phyloP scores from a whole-genome alignment of 2,329 filamentous ascomycete genomes.

The Emydomyces testavorans region DNA sequence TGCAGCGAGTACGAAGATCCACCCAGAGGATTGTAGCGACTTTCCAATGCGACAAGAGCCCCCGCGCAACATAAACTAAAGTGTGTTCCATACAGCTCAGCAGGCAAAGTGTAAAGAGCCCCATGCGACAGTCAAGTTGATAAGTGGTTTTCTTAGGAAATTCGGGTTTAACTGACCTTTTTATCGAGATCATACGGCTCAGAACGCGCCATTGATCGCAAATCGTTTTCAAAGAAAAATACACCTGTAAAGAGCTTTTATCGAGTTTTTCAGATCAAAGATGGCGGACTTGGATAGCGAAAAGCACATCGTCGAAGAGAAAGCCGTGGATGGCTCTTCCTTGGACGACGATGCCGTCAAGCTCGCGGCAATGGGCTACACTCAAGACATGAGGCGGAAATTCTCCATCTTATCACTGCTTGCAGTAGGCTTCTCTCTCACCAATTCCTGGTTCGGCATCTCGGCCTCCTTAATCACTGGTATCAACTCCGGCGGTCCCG shows the following conservation, averaged over 20 bases:
- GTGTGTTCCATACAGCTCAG: constrained; percentile 1
- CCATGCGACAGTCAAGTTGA: constrained; percentile 8
- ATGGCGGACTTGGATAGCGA: constrained; percentile 2
- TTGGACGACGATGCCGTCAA: constrained; percentile 33
- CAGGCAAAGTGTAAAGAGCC: background rate
- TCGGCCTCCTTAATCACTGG: constrained; percentile 40
- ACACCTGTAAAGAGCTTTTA: background rate
- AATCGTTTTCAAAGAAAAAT: background rate
- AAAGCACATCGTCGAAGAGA: constrained; percentile 3
- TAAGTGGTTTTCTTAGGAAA: constrained; percentile 5
- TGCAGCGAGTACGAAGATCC: background rate
- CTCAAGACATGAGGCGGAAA: constrained; percentile 39
- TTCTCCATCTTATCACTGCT: constrained; percentile 41
- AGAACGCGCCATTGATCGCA: background rate
- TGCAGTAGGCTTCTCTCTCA: constrained; percentile 42
- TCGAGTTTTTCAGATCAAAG: background rate
- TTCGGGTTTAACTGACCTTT: background rate
- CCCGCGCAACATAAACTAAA: constrained; percentile 5
- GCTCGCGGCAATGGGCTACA: constrained; percentile 40
- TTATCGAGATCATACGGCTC: background rate
- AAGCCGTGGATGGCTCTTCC: constrained; percentile 6
- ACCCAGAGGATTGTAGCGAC: constrained; percentile 6
- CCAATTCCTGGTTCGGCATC: constrained; percentile 44
- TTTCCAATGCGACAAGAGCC: constrained; percentile 8
- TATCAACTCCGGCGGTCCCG: constrained; percentile 41